Evolutionary conservation across 495 filamentous ascomycete species (phyloP).

Genomic region (Podospora comata): DNA sequence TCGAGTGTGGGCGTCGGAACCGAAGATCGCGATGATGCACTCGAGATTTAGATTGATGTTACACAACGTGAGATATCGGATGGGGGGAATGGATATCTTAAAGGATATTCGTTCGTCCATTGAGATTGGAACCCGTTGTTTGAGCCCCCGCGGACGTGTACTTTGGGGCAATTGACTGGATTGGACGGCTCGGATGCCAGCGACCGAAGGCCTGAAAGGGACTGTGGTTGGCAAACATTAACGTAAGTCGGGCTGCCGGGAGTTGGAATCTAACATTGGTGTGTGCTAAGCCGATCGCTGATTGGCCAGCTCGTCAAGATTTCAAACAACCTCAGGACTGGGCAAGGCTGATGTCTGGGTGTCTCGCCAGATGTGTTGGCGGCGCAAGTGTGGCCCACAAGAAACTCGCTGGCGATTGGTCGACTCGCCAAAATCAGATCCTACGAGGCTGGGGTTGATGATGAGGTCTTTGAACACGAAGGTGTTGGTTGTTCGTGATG

Average conservation of each 20-base stretch:
- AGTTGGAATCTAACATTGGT: too few relatives aligned
- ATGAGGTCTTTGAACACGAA: background rate
- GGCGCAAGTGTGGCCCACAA: background rate
- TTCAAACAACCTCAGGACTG: background rate
- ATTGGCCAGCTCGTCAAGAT: background rate
- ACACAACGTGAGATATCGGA: background rate
- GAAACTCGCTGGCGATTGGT: background rate
- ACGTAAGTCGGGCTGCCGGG: too few relatives aligned
- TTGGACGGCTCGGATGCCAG: background rate
- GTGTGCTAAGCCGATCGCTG: background rate
- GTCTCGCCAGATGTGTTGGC: background rate
- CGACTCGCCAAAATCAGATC: slow-evolving; percentile 1
- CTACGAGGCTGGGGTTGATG: background rate
- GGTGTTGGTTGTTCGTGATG: background rate
- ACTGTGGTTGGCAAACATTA: too few relatives aligned
- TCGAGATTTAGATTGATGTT: background rate
- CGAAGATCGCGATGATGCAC: background rate
- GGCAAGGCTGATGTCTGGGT: background rate
- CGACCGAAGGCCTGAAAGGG: background rate
- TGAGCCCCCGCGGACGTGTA: background rate
- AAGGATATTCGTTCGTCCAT: background rate
- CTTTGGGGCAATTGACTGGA: background rate
- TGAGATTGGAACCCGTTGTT: background rate
- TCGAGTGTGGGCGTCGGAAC: background rate
- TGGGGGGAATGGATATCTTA: background rate